Evolutionary conservation across 2,329 filamentous ascomycete species (phyloP), one percentile per base, ranked within the genome.

Genomic region (Metarhizium robertsii): DNA sequence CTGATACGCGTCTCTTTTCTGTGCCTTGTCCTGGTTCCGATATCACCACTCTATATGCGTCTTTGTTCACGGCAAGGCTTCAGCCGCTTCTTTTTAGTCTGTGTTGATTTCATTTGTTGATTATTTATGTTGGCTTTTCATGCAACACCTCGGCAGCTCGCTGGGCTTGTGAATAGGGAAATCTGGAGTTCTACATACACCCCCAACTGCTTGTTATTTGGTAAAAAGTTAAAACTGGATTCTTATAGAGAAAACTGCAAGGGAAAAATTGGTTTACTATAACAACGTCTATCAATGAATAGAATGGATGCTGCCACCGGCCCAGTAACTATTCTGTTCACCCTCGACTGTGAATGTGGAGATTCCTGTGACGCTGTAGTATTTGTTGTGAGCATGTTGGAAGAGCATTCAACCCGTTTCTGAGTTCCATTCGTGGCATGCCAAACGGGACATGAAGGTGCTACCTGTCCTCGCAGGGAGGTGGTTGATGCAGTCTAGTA

Each of bases 291-390:
- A 36, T 53, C n/a, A 46, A 57, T 54, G 29, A 54, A 59, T 59
- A 59, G 58, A 57, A 50, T 53, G 57, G 38, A 53, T 57, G 57
- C 57, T 57, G 57, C 53, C 57, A 53, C 50, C 57, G 50, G 57
- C 40, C 32, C 43, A 54, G 32, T 34, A 34, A 7, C 32, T 34
- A 11, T 45, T 40, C 25, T 30, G 29, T 16, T 48, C 25, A 10
- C 11, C 42, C 25, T 14, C 25, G 8, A 48, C 32, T 11, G 32
- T 34, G 32, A 34, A 7, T 7, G 10, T 7, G 32, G 32, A 34
- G 7, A 11, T 34, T 11, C 10, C 32, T 11, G 32, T 34, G 7
- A 34, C 6, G 10, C 7, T 11, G 10, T 34, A 11, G 10, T 11
- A 34, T 34, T 34, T 34, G 32, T 34, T 11, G 32, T 11, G 32